These are phyloP conservation scores for Pythium aquatile DNA, from an alignment of 352 stramenopile species.

Conservation along the genomic window DNA sequence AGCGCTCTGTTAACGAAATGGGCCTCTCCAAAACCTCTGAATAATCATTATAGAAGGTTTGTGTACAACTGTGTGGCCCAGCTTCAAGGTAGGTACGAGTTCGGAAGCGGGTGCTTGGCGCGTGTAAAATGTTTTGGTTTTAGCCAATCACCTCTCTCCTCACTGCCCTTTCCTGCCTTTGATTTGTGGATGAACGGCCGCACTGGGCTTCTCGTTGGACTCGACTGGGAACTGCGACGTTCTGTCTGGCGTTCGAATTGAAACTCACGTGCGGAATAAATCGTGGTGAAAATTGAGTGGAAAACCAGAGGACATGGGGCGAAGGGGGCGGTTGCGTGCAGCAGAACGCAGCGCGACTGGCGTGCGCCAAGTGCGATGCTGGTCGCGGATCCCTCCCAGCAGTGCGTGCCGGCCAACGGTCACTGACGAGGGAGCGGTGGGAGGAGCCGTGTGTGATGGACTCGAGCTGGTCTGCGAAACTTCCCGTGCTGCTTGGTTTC, in stretches of 20 bases:
- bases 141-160: background rate
- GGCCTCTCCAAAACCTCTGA: background rate
- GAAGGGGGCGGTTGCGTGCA: background rate
- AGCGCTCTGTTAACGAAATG: background rate
- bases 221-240: background rate
- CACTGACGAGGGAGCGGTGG: background rate
- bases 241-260: background rate
- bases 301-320: background rate
- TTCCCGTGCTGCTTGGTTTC: background rate
- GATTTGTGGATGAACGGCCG: background rate
- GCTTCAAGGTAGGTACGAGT: slow-evolving; percentile 4
- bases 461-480: background rate
- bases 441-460: background rate
- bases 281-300: background rate
- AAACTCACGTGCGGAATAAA: background rate
- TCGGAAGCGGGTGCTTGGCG: background rate
- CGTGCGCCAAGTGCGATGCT: background rate
- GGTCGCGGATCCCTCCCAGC: too few species aligned
- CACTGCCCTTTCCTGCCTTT: background rate
- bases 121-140: background rate
- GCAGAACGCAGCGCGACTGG: slow-evolving; percentile 1
- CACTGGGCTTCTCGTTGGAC: background rate
- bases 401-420: background rate
- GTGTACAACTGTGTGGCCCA: background rate
- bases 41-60: background rate